A percentile compares a stretch with the other conserved stretches of the same genome.
phyloP scores from a whole-genome alignment of 106 monocot species.

The Ottelia alismoides region DNA sequence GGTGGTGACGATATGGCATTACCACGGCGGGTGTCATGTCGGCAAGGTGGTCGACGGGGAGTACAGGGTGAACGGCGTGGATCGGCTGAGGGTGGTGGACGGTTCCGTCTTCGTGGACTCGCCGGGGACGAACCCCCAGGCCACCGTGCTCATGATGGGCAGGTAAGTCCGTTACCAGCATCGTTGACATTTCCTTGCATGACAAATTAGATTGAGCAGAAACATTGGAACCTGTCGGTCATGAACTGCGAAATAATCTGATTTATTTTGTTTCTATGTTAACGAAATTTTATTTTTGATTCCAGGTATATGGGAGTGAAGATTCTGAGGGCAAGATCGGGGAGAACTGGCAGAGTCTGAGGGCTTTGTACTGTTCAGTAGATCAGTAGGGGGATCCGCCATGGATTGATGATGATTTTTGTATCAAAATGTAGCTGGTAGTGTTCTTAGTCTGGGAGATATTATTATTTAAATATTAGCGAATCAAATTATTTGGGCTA shows the following conservation, averaged over 20 bases:
- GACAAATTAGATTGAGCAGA: no score
- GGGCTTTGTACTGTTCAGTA: no score
- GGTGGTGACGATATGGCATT: constrained; percentile 73
- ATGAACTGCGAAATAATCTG: neutral
- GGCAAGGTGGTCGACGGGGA: constrained; percentile 45
- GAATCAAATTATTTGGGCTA: no score
- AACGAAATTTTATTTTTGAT: neutral
- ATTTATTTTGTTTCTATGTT: neutral
- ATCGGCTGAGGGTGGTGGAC: constrained; percentile 38
- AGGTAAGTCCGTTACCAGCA: constrained; percentile 49
- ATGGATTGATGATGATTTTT: no score
- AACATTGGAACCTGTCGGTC: no score
- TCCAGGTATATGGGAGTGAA: constrained; percentile 53
- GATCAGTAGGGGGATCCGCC: no score
- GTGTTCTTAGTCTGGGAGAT: no score
- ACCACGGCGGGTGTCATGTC: constrained; percentile 64
- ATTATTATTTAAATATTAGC: no score
- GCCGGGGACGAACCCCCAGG: constrained; percentile 71
- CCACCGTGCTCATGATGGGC: constrained; percentile 69
- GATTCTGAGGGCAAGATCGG: constrained; percentile 30
- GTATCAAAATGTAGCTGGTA: no score
- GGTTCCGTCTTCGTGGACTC: constrained; percentile 38
- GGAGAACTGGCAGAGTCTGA: constrained; percentile 13
- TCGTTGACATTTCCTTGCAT: no score
- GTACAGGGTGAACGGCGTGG: constrained; percentile 30